These are phyloP conservation scores for Botrytis elliptica DNA, from an alignment of 2,329 filamentous ascomycete species.

Conservation along the genomic window DNA sequence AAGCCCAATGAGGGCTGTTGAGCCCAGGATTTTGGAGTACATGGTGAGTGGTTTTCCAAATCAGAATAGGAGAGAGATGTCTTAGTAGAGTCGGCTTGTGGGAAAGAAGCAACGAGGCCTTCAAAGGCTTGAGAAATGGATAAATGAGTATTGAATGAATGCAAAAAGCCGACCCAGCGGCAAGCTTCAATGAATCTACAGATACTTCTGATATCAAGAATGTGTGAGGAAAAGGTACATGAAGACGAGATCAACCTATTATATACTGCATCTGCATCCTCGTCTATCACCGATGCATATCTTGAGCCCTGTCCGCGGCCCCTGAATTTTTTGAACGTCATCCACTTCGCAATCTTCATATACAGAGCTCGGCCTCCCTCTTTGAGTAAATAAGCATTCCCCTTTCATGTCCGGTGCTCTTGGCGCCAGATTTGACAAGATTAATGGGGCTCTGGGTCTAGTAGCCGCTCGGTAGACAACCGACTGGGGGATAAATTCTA, in stretches of 20 bases:
- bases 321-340: not conserved
- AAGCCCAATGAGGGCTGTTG: not conserved
- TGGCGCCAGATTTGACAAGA: not conserved
- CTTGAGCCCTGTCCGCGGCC: not conserved
- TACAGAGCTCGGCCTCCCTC: not conserved
- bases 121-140: not conserved
- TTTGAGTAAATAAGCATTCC: not conserved
- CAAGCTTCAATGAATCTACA: not conserved
- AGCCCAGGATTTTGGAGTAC: not conserved
- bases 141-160: not conserved
- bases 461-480: not conserved
- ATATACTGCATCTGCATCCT: not conserved
- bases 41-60: not conserved
- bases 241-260: not conserved
- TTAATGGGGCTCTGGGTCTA: not conserved
- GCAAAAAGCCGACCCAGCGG: not conserved
- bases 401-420: not conserved
- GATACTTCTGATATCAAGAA: not conserved
- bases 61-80: not conserved
- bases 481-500: not conserved
- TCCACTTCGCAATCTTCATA: not conserved
- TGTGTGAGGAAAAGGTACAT: not conserved
- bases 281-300: not conserved
- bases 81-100: not conserved
- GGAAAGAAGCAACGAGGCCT: not conserved